Evolutionary conservation across 1,139 yeast genomes (phyloP), one percentile per base, ranked within the genome.

Genomic region (Zhuliangozyma blackwelliae): DNA sequence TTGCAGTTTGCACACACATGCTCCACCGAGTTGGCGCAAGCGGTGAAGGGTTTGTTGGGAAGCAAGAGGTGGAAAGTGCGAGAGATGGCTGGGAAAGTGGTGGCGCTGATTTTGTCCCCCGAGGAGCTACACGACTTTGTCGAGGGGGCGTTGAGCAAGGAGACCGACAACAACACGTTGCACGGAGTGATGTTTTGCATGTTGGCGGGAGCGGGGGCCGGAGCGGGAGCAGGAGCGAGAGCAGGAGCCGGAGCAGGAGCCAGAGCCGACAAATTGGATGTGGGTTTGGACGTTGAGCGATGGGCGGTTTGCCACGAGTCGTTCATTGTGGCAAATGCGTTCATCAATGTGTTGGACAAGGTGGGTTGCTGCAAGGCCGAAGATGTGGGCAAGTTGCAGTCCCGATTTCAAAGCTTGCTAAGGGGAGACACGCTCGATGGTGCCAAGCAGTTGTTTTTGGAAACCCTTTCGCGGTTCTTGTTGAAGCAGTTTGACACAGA

Each of bases 61-160:
- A 70, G 78, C 45, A 63, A 60, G 33, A 65, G 72, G 38, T 90
- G 96, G 96, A 88, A 87, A 49, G 72, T 90, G 3, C 72, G 98
- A 42, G 96, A 89, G 54, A 75, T 86, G 75, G 82, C 95, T 0
- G 88, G 96, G 0, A 68, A 82, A 52, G 76, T 89, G 3, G 52
- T 87, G 2, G 75, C 82, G 0, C 62, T 82, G 0, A 59, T 84
- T 31, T 29, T 42, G n/a, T 12, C 28, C n/a, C 23, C 25, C 5
- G 20, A 28, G 10, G 45, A 47, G 13, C 34, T 39, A 7, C 26
- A 34, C 13, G 13, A 12, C 10, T 40, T 57, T 70, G 2, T 55
- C 61, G 8, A 55, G 59, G 19, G 58, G 52, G 1, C 52, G 51
- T 6, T 47, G n/a, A n/a, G n/a, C n/a, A n/a, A n/a, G n/a, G n/a